Base-by-base conservation (phyloP, 202 grass and related monocot genomes). In the Elaeis oleifera region DNA sequence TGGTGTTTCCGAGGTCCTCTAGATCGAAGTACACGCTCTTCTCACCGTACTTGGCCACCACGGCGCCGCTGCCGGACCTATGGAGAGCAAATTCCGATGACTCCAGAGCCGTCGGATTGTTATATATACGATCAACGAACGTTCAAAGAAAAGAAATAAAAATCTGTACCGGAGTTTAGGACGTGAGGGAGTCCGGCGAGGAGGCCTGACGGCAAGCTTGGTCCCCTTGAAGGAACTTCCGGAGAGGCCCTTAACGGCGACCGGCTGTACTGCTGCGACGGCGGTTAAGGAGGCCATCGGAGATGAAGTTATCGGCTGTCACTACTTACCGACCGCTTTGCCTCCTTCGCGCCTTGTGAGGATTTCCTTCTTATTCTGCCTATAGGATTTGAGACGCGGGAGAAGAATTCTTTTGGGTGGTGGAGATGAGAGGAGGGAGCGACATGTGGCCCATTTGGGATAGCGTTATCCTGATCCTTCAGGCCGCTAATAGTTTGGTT, bases 11-110 rank as follows among this genome's bases (percentile, higher is more conserved):
- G 75, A 99, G 58, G 80, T 99, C 94, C 3, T 94, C 80, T 51
- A 89, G 94, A 81, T 99, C 94, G 54, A 99, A 99, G 79, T 99
- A 99, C 29, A 99, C 68, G 70, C 94, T 99, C 82, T 94, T 99
- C 5, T 99, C 94, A 22, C 94, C 94, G 79, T 99, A 99, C 85
- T 89, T 94, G 6, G 94, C 94, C 24, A 84, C 78, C 21, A 99
- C 88, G 58, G 80, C 71, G 59, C 69, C 67, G 70, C 71, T 74
- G 11, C 66, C 69, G 44, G 85, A 82, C 65, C 80, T 73, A 44
- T 44, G 2, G 36, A 13, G 36, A 1, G 9, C 1, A 44, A 44
- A 44, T 44, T 44, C 36, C 36, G 36, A 14, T 13, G 36, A 44
- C 8, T 44, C 6, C 36, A 44, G 36, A 44, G 63, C 50, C 31